A percentile compares a stretch with the other conserved stretches of the same genome.
Conservation (phyloP, 2,329 filamentous ascomycete species). For the Arthrobotrys pseudoclavata region DNA sequence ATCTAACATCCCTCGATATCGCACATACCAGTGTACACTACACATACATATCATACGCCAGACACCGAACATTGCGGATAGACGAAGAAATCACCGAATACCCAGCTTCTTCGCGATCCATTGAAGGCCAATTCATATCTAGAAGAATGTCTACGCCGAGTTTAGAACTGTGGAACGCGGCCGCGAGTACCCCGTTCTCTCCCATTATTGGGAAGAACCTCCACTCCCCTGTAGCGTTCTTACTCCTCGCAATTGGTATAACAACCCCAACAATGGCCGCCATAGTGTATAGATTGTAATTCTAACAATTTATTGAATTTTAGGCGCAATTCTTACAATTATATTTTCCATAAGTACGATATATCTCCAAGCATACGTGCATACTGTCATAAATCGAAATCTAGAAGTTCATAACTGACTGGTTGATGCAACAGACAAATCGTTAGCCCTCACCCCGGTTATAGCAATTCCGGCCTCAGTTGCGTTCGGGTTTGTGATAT, state of each 20-base stretch:
- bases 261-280: slow-evolving; percentile 11
- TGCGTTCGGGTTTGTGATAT: slow-evolving; percentile 82
- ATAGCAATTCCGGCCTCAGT: slow-evolving; percentile 89
- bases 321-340: slow-evolving; percentile 78
- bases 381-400: slow-evolving; percentile 54
- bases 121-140: slow-evolving; percentile 18
- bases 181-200: slow-evolving; percentile 85
- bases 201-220: slow-evolving; percentile 83
- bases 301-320: slow-evolving; percentile 31
- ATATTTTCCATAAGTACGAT: slow-evolving; percentile 85
- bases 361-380: slow-evolving; percentile 28
- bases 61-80: background rate
- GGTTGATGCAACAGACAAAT: slow-evolving; percentile 61
- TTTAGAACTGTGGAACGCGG: slow-evolving; percentile 90
- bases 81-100: background rate
- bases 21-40: background rate
- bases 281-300: slow-evolving; percentile 56
- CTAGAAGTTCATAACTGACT: slow-evolving; percentile 23
- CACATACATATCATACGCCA: slow-evolving; percentile 2
- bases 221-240: slow-evolving; percentile 77
- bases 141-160: slow-evolving; percentile 69
- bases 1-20: slow-evolving; percentile 18
- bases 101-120: background rate
- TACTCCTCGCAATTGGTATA: slow-evolving; percentile 77
- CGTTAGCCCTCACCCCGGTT: slow-evolving; percentile 71